phyloP scores from a whole-genome alignment of 1,284 basidiomycete species.

The Spongiforma sp. region DNA sequence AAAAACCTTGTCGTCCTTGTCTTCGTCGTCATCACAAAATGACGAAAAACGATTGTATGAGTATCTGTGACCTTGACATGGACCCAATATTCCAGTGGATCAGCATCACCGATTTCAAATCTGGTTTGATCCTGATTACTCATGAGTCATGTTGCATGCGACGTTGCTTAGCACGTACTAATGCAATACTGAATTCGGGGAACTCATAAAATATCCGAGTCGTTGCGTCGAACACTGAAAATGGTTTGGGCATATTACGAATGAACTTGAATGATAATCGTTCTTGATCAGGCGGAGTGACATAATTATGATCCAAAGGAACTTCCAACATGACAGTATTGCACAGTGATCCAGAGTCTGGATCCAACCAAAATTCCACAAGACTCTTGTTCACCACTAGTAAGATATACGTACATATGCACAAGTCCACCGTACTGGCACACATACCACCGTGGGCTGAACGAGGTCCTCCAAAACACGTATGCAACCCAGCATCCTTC shows the following conservation, averaged over 20 bases:
- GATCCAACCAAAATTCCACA: not conserved
- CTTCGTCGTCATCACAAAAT: not conserved
- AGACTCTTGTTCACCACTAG: not conserved
- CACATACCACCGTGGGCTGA: not conserved
- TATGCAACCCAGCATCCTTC: not conserved
- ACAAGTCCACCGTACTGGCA: not conserved
- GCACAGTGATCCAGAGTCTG: not conserved
- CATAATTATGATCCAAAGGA: not conserved
- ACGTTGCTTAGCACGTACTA: constrained; percentile 4
- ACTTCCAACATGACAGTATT: not conserved
- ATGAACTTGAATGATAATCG: constrained; percentile 7
- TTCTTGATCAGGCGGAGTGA: too few relatives aligned
- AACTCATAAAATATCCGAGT: constrained; percentile 9
- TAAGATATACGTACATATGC: too few relatives aligned
- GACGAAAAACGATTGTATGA: not conserved
- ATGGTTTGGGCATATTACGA: not conserved
- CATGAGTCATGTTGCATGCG: not conserved
- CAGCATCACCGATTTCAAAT: not conserved
- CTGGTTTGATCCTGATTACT: not conserved
- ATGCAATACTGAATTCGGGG: constrained; percentile 1
- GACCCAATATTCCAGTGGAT: not conserved
- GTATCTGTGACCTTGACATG: not conserved
- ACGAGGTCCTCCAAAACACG: not conserved
- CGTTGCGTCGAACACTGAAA: constrained; percentile 8
- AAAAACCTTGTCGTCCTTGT: not conserved